Percentiles rank a stretch among this genome's conserved stretches.
phyloP scores from a whole-genome alignment of 805 yeast genomes.

The Clavispora asparagi region DNA sequence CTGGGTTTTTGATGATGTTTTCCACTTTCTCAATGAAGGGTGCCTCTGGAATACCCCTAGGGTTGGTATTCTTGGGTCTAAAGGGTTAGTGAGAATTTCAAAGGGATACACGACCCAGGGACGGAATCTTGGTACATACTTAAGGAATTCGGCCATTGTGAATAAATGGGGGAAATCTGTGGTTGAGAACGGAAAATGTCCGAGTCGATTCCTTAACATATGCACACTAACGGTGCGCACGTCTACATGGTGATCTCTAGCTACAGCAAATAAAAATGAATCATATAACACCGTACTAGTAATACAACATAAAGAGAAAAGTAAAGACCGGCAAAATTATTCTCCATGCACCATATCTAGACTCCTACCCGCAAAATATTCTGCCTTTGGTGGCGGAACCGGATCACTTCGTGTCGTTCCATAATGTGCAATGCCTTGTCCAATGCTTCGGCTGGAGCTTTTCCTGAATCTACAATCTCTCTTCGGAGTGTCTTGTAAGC shows the following conservation, averaged over 20 bases:
- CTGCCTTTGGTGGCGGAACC: constrained; percentile 67
- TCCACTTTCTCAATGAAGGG: constrained; percentile 86
- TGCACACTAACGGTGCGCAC: not conserved
- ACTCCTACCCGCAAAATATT: constrained; percentile 15
- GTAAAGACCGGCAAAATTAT: not conserved
- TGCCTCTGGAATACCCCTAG: constrained; percentile 96
- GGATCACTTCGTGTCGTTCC: constrained; percentile 84
- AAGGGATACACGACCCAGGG: too few species aligned
- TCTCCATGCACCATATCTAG: not conserved
- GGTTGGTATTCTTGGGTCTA: constrained; percentile 62
- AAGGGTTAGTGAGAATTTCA: constrained; percentile 3
- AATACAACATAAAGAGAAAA: not conserved
- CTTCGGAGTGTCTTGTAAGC: constrained; percentile 76
- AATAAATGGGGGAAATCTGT: not conserved
- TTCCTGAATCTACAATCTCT: constrained; percentile 69
- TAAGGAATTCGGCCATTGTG: constrained; percentile 26
- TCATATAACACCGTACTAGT: not conserved
- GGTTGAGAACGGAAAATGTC: not conserved
- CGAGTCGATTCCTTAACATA: not conserved
- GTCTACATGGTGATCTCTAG: not conserved
- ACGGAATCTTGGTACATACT: constrained; percentile 17
- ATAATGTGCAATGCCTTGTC: constrained; percentile 77
- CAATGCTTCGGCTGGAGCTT: constrained; percentile 63
- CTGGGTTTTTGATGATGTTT: constrained; percentile 60
- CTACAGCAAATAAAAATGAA: not conserved